These are phyloP conservation scores for Paragyromitra xinjiangensis DNA, from an alignment of 495 filamentous ascomycete genomes.

Conservation along the genomic window DNA sequence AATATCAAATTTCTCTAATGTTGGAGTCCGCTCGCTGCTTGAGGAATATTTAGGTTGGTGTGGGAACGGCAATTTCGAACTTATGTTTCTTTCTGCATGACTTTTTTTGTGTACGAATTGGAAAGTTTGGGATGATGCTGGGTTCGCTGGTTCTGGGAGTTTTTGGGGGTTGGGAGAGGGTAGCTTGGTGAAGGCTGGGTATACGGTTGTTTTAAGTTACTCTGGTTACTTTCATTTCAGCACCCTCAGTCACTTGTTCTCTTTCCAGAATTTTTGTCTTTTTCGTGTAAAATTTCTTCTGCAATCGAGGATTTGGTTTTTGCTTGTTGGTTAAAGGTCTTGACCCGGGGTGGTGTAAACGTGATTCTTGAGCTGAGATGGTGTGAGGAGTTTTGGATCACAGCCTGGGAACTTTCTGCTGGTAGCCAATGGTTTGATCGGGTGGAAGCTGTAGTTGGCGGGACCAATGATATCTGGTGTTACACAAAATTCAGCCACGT, in stretches of 20 bases:
- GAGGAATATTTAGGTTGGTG: conserved; percentile 7
- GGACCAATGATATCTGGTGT: conserved; percentile 27
- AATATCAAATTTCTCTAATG: conserved; percentile 32
- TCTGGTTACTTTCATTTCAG: conserved; percentile 1
- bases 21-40: conserved; percentile 13
- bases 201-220: background rate
- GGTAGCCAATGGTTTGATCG: background rate
- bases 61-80: conserved; percentile 1
- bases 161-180: background rate
- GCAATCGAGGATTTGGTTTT: background rate
- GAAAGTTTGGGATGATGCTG: background rate
- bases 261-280: background rate
- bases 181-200: background rate
- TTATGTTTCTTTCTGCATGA: background rate
- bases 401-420: background rate
- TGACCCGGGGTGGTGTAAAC: background rate
- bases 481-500: conserved; percentile 30
- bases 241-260: background rate
- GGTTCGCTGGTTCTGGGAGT: background rate
- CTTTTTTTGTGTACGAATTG: background rate
- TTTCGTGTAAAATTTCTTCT: conserved; percentile 5
- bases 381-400: background rate
- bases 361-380: background rate
- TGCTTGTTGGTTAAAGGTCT: background rate
- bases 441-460: background rate